phyloP scores from a whole-genome alignment of 805 yeast genomes.

The Henningerozyma blattae region DNA sequence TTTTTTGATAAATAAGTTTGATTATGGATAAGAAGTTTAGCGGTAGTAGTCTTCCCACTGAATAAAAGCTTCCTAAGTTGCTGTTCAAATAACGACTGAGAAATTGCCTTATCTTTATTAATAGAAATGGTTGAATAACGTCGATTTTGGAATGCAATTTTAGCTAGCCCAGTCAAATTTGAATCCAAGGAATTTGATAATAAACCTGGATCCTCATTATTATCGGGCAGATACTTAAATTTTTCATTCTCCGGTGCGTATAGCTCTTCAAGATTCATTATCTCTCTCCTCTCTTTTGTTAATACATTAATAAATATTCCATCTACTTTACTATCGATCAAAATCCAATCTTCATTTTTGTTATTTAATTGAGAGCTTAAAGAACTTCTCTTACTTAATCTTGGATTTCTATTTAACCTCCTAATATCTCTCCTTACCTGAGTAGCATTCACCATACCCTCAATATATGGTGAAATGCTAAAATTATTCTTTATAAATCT shows the following conservation, averaged over 20 bases:
- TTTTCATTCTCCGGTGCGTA: conserved; percentile 41
- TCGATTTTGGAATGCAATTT: conserved; percentile 17
- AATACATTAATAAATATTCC: conserved; percentile 61
- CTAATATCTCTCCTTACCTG: conserved; percentile 39
- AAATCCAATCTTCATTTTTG: conserved; percentile 70
- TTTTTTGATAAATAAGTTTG: too few species aligned
- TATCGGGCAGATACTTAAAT: conserved; percentile 7
- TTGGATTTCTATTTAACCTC: conserved; percentile 40
- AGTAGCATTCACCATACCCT: conserved; percentile 59
- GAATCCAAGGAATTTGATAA: neutral
- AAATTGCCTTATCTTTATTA: too few species aligned
- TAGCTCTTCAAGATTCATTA: conserved; percentile 57
- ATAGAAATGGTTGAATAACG: conserved; percentile 20
- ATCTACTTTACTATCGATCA: conserved; percentile 56
- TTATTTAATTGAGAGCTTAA: conserved; percentile 42
- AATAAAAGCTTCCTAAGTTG: neutral
- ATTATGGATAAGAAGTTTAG: too few species aligned
- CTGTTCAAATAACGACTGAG: too few species aligned
- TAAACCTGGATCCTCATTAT: neutral
- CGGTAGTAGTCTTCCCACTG: neutral
- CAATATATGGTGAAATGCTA: conserved; percentile 39
- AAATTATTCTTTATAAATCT: conserved; percentile 43
- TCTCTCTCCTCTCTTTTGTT: conserved; percentile 55
- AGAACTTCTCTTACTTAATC: conserved; percentile 41
- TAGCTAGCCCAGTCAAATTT: conserved; percentile 15